Base-by-base conservation (phyloP, 108 stramenopile genomes). In the Stephanodiscus minutulus region DNA sequence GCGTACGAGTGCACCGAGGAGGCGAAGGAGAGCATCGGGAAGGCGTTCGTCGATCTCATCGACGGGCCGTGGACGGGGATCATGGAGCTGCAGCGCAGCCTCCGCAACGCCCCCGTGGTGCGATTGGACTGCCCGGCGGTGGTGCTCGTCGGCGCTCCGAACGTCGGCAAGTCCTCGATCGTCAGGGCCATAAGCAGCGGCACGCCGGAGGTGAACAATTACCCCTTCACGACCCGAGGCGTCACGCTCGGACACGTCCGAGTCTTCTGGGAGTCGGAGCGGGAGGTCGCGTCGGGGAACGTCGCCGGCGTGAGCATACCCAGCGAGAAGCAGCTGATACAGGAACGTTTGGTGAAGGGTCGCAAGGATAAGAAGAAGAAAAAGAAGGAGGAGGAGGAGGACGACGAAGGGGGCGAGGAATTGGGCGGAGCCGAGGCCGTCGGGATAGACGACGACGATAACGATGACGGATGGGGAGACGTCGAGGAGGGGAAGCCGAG, bases 221-320 rank as follows among this genome's bases (percentile, higher is more conserved):
- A 98, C 76, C 96, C 97, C 0, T 98, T 98, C 82, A 98, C 98
- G 25, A 98, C 98, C 7, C 81, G 97, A 11, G 97, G 96, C 27
- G 93, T 98, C 91, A 95, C 97, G 9, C 61, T 98, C 39, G 98
- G 98, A 1, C 98, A 98, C 84, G 91, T 98, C 39, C 90, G 90
- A 76, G 90, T 94, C 10, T 92, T 89, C 85, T 94, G 93, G 93
- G 63, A 82, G 29, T 81, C 80, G 41, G 77, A 87, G 20, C 46
- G 61, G 10, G 76, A 72, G 41, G 68, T 77, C 2, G 71, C 81
- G 24, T 11, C 20, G 12, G 80, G 80, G 20, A 77, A 81, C 35
- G 80, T 77, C 2, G 75, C 75, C 7, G 75, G 75, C 28, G 80
- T 72, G 24, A 62, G 64, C 44, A 68, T 79, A 15, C 78, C 78